Evolutionary conservation across 2,329 filamentous ascomycete genomes (phyloP).

Genomic region (Phyllosticta citribraziliensis): DNA sequence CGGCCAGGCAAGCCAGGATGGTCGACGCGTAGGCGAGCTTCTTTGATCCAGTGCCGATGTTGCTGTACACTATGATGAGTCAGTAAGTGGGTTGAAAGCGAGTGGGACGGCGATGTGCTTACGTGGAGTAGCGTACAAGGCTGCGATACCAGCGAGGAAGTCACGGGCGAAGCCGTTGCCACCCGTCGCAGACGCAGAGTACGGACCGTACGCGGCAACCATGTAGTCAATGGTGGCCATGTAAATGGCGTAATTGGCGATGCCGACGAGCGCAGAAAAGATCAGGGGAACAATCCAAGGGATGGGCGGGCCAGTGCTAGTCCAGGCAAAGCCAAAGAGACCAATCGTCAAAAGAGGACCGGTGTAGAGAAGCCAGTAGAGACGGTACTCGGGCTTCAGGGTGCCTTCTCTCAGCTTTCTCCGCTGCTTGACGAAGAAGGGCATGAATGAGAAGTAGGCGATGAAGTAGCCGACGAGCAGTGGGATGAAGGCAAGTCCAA

Average conservation of each 20-base stretch:
- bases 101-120: neutral
- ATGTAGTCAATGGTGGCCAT: slow-evolving; percentile 73
- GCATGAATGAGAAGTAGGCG: slow-evolving; percentile 50
- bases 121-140: slow-evolving; percentile 53
- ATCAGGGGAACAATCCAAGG: slow-evolving; percentile 62
- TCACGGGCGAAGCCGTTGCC: slow-evolving; percentile 68
- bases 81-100: slow-evolving; percentile 19
- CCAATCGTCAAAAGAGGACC: slow-evolving; percentile 55
- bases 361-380: slow-evolving; percentile 56
- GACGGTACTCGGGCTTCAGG: slow-evolving; percentile 52
- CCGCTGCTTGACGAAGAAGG: slow-evolving; percentile 44
- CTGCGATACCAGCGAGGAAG: slow-evolving; percentile 62
- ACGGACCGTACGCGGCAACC: slow-evolving; percentile 61
- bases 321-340: slow-evolving; percentile 61
- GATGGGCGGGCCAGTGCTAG: slow-evolving; percentile 48
- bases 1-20: slow-evolving; percentile 41
- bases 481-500: slow-evolving; percentile 55
- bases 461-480: slow-evolving; percentile 58
- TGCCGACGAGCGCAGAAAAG: slow-evolving; percentile 56
- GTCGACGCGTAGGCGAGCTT: slow-evolving; percentile 44
- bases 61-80: slow-evolving; percentile 19
- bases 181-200: slow-evolving; percentile 64
- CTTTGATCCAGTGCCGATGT: slow-evolving; percentile 26
- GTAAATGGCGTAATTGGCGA: slow-evolving; percentile 66
- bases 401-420: slow-evolving; percentile 37